Evolutionary conservation across 129 eudicot genomes (phyloP), one percentile per base, ranked within the genome.

Genomic region (Centella asiatica): DNA sequence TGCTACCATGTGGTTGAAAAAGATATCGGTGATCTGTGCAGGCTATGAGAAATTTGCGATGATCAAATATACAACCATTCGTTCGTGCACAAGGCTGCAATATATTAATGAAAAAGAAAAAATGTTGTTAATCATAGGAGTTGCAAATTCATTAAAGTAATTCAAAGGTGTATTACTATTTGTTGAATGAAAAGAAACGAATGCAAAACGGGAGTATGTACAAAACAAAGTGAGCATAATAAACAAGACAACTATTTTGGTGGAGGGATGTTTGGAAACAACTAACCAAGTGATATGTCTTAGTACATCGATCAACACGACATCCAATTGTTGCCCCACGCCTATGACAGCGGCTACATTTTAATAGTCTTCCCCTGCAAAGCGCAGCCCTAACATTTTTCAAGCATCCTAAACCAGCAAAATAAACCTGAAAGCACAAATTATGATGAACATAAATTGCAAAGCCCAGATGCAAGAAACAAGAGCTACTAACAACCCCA

Each of bases 281-380:
- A 73, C 81, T 77, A 66, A 92, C 99, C 79, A 92, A 71, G 77
- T 92, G 99, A 78, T 92, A 92, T 10, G 99, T 92, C 80, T 83
- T 92, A 40, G 99, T 90, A 71, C 99, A 92, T 47, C 99, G 78
- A 83, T 92, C 99, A 67, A 92, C 99, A 62, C 96, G 99, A 49
- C 99, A 92, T 36, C 99, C 99, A 70, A 87, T 83, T 63, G 99
- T 92, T 69, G 99, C 99, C 57, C 99, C 99, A 33, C 84, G 79
- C 65, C 99, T 82, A 71, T 95, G 85, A 74, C 99, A 92, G 55
- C 90, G 86, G 69, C 80, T 87, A 77, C 99, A 92, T 70, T 92
- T 92, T 74, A 92, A 75, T 32, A 77, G 83, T 67, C 86, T 87
- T 74, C 99, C 99, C 70, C 99, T 80, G 76, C 77, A 87, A 72